Conservation (phyloP, 192 early-diverging fungal species). For the Entophlyctis luteolus region DNA sequence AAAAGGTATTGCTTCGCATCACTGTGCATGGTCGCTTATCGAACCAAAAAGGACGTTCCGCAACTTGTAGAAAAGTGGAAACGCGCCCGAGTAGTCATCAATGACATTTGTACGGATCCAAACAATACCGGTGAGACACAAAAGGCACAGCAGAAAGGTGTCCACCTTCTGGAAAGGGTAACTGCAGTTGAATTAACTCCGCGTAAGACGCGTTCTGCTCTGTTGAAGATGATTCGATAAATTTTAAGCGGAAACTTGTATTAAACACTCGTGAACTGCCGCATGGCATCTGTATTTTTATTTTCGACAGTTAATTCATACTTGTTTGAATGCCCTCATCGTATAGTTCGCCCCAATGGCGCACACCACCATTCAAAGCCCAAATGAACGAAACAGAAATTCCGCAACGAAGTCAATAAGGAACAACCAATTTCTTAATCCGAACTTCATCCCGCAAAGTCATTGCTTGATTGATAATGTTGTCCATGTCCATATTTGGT, state of each 20-base stretch:
- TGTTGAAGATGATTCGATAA: conserved; percentile 2
- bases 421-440: conserved; percentile 8
- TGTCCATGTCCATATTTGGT: conserved; percentile 50
- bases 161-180: neutral
- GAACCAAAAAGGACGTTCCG: no score
- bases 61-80: conserved; percentile 20
- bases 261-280: neutral
- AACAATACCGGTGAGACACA: neutral
- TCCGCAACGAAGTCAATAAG: neutral
- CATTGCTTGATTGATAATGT: conserved; percentile 24
- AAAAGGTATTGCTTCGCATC: neutral
- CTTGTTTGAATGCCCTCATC: neutral
- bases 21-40: no score
- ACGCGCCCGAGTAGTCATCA: neutral
- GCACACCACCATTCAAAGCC: neutral
- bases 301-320: neutral
- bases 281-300: neutral
- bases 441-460: conserved; percentile 25
- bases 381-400: neutral
- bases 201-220: conserved; percentile 2
- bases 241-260: neutral
- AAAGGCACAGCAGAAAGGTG: neutral
- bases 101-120: neutral
- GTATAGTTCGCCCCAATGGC: no score
- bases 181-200: neutral